Conservation (phyloP, 306 rosid genomes). For the Cucurbita maxima region DNA sequence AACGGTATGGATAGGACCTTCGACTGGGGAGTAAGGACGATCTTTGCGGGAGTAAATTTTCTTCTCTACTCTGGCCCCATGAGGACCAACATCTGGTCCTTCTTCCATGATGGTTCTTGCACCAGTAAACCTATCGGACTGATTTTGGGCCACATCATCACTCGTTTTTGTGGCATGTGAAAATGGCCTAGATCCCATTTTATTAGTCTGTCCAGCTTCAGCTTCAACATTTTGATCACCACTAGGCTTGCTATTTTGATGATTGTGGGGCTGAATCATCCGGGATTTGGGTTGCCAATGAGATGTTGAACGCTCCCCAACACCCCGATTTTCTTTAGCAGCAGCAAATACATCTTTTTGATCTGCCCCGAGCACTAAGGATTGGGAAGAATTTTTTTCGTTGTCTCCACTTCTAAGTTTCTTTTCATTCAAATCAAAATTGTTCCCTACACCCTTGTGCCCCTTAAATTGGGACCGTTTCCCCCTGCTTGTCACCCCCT, state of each 20-base stretch:
- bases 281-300: conserved; percentile 89
- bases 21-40: conserved; percentile 36
- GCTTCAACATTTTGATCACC: conserved; percentile 11
- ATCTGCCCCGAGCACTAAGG: conserved; percentile 26
- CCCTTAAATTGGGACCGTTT: conserved; percentile 47
- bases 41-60: conserved; percentile 33
- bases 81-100: conserved; percentile 22
- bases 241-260: background rate
- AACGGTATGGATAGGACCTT: conserved; percentile 17
- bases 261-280: conserved; percentile 25
- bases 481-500: conserved; percentile 30
- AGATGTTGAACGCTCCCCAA: conserved; percentile 37
- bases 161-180: conserved; percentile 15
- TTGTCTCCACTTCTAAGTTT: conserved; percentile 20
- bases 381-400: conserved; percentile 22
- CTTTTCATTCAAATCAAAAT: conserved; percentile 41
- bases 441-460: conserved; percentile 31
- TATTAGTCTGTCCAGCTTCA: conserved; percentile 14
- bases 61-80: conserved; percentile 44
- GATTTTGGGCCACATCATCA: conserved; percentile 17
- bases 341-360: conserved; percentile 30
- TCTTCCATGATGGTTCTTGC: conserved; percentile 28
- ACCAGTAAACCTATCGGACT: conserved; percentile 24
- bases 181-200: background rate
- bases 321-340: conserved; percentile 44